Base-by-base conservation (phyloP, 2,329 filamentous ascomycete genomes). In the Atkinsonella hypoxylon region DNA sequence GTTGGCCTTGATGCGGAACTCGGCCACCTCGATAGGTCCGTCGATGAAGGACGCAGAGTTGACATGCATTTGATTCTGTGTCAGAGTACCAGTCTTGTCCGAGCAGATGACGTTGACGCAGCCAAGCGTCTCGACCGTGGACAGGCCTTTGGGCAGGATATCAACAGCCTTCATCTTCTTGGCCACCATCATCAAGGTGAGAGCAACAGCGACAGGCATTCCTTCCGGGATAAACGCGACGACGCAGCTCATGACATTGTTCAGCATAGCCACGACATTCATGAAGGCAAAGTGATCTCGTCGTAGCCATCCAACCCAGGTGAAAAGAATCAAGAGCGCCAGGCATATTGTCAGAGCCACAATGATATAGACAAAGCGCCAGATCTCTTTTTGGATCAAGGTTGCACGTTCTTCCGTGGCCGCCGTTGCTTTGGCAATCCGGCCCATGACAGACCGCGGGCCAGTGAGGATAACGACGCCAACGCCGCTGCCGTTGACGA, bases 51-150 rank as follows among this genome's bases (percentile, higher is more conserved):
- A 61, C 2, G 64, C 62, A 1, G 65, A 66, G 47, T 60, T 67
- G 38, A 73, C 68, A 22, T 63, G 62, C 72, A 74, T 75, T 50
- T 68, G 63, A 45, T 72, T 72, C 52, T 73, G 65, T 0, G 69
- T 72, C 12, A 71, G 53, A 0, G 69, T 71, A 0, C 69, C 69
- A 0, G 69, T 71, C 58, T 70, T 70, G 53, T 70, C 68, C 0
- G 66, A 69, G 51, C 69, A 72, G 13, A 72, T 67, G 41, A 71
- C 69, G 7, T 67, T 71, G 38, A 72, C 70, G 8, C 67, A 70
- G 1, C 70, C 70, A 4, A 72, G 56, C 0, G 68, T 71, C 52
- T 72, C 70, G 0, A 71, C 67, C 2, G 70, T 71, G 0, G 67
- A 62, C 0, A 72, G 55, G 2, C 67, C 66, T 51, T 72, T 71